Percentiles rank a stretch among this genome's conserved stretches.
Evolutionary conservation across 257 asterid species (phyloP).

Genomic region (Gynochthodes officinalis): DNA sequence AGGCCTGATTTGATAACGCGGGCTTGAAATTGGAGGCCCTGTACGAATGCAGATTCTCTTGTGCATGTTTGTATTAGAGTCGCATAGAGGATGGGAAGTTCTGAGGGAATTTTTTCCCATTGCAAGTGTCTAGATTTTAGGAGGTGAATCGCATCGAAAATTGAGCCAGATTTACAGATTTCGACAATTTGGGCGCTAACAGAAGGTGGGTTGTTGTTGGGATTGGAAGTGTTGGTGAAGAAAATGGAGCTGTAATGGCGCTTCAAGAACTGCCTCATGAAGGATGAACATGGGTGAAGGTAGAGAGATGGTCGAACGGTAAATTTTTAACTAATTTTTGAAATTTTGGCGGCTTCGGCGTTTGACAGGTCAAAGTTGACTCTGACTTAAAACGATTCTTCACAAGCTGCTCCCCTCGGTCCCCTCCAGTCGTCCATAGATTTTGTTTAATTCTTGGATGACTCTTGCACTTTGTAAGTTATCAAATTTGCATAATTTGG

Average conservation of each 20-base stretch:
- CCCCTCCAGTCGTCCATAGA: too few relatives aligned
- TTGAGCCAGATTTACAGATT: conserved; percentile 43
- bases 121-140: conserved; percentile 28
- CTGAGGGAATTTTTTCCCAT: background rate
- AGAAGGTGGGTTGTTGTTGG: conserved; percentile 15
- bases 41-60: conserved; percentile 32
- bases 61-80: conserved; percentile 51
- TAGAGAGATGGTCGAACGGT: too few relatives aligned
- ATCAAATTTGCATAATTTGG: too few relatives aligned
- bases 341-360: background rate
- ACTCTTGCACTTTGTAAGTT: too few relatives aligned
- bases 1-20: conserved; percentile 60
- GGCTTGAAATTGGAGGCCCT: conserved; percentile 75
- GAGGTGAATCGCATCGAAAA: conserved; percentile 44
- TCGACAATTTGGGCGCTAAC: conserved; percentile 39
- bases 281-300: conserved; percentile 19
- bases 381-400: too few relatives aligned
- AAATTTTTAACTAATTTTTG: background rate
- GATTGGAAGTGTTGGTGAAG: background rate
- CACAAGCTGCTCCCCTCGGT: too few relatives aligned
- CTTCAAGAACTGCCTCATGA: conserved; percentile 41
- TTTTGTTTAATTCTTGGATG: background rate
- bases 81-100: conserved; percentile 43
- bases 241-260: conserved; percentile 33
- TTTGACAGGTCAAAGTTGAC: too few relatives aligned